phyloP scores from a whole-genome alignment of 2,329 filamentous ascomycete genomes.

The Cryphonectria parasitica region DNA sequence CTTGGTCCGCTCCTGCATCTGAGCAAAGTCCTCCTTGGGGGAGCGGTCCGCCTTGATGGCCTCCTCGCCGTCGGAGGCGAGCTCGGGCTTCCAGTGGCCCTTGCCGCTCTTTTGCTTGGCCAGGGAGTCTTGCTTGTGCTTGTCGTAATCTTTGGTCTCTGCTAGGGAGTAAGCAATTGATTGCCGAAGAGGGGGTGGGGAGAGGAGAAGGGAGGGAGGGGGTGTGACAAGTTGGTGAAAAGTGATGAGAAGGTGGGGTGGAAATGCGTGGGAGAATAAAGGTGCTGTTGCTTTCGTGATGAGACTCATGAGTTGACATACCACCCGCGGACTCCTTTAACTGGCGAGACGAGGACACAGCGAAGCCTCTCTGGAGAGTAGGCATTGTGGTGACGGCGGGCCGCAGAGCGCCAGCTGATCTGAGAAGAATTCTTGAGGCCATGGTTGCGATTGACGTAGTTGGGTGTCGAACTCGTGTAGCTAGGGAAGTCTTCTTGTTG shows the following conservation, averaged over 20 bases:
- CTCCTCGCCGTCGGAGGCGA: constrained; percentile 81
- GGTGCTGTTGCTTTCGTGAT: background rate
- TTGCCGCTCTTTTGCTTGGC: constrained; percentile 71
- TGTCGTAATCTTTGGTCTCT: constrained; percentile 50
- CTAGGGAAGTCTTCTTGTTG: background rate
- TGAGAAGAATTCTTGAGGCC: constrained; percentile 25
- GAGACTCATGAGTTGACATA: constrained; percentile 2
- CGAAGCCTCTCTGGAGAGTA: constrained; percentile 22
- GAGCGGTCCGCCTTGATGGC: constrained; percentile 69
- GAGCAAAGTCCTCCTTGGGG: constrained; percentile 48
- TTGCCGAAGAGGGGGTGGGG: background rate
- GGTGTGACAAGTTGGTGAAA: too few relatives aligned
- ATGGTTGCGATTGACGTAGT: constrained; percentile 10
- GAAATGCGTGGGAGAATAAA: background rate
- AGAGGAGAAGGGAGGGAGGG: background rate
- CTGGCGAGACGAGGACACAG: constrained; percentile 21
- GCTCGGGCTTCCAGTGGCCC: constrained; percentile 75
- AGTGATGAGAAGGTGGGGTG: background rate
- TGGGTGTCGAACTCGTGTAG: background rate
- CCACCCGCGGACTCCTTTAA: constrained; percentile 29
- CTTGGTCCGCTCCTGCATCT: constrained; percentile 65
- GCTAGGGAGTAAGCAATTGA: constrained; percentile 3
- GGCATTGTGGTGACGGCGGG: constrained; percentile 12
- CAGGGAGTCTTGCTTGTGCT: constrained; percentile 64
- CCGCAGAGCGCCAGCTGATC: constrained; percentile 23